Conservation (phyloP, 2,329 filamentous ascomycete genomes). For the Sporothrix inflata region DNA sequence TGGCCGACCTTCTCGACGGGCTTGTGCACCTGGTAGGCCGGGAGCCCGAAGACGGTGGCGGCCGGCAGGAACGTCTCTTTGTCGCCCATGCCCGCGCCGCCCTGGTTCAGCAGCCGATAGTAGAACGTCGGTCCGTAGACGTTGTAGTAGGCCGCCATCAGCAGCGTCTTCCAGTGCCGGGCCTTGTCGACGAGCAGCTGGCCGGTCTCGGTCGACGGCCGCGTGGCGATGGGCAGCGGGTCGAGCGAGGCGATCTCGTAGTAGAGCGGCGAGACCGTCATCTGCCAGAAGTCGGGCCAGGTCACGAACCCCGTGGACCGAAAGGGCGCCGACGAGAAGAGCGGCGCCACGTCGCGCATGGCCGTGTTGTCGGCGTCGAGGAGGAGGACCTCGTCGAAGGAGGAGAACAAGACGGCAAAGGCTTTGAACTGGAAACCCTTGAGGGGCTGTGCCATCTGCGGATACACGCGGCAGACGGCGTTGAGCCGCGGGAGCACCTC, state of each 20-base stretch:
- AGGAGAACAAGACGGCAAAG: conserved; percentile 60
- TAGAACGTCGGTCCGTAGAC: conserved; percentile 55
- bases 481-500: conserved; percentile 38
- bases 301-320: conserved; percentile 55
- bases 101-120: conserved; percentile 53
- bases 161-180: conserved; percentile 49
- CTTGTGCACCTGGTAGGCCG: conserved; percentile 47
- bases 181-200: conserved; percentile 53
- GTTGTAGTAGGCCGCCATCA: conserved; percentile 59
- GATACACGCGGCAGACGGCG: conserved; percentile 42
- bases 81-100: conserved; percentile 49
- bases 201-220: conserved; percentile 51
- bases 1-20: conserved; percentile 41
- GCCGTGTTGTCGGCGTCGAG: conserved; percentile 63
- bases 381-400: conserved; percentile 62
- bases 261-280: conserved; percentile 48
- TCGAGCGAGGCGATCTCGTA: conserved; percentile 46
- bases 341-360: conserved; percentile 40
- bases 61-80: conserved; percentile 54
- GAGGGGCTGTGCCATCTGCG: conserved; percentile 36
- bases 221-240: conserved; percentile 39
- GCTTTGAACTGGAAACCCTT: conserved; percentile 60
- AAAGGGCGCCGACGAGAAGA: conserved; percentile 57
- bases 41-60: conserved; percentile 45
- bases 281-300: conserved; percentile 60